Evolutionary conservation across 2,329 filamentous ascomycete species (phyloP).

Genomic region (Cercospora janseana): DNA sequence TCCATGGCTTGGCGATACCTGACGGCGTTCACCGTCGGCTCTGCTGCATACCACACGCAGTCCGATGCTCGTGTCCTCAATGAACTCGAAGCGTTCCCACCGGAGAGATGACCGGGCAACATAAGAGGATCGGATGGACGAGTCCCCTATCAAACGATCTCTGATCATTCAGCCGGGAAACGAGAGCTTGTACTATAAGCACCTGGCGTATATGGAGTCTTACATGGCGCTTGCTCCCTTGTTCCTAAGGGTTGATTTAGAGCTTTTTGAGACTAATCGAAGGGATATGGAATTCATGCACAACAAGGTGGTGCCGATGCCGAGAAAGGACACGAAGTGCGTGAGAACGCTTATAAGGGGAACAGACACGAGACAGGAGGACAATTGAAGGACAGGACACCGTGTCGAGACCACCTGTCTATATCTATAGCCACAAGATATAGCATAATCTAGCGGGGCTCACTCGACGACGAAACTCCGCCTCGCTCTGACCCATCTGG

Average conservation of each 20-base stretch:
- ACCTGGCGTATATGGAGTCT: conserved; percentile 14
- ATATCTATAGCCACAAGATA: background rate
- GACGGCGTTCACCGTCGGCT: conserved; percentile 12
- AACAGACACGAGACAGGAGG: background rate
- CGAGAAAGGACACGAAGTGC: conserved; percentile 9
- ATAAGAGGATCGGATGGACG: background rate
- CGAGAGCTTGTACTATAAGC: conserved; percentile 14
- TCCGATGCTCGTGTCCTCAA: conserved; percentile 5
- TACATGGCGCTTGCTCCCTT: conserved; percentile 10
- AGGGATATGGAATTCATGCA: conserved; percentile 12
- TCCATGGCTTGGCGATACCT: conserved; percentile 18
- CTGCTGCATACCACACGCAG: conserved; percentile 3
- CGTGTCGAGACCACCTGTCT: background rate
- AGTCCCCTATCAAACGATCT: conserved; percentile 11
- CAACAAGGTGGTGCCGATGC: conserved; percentile 13
- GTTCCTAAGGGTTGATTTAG: conserved; percentile 5
- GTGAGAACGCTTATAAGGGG: conserved; percentile 5
- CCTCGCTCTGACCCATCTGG: background rate
- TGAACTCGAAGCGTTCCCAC: conserved; percentile 2
- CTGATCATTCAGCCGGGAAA: conserved; percentile 15
- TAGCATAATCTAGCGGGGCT: background rate
- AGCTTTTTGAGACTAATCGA: conserved; percentile 4
- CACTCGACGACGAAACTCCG: background rate
- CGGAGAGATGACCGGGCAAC: conserved; percentile 14
- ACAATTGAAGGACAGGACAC: background rate